Evolutionary conservation across 2,329 filamentous ascomycete species (phyloP).

Genomic region (Penicillium sp.): DNA sequence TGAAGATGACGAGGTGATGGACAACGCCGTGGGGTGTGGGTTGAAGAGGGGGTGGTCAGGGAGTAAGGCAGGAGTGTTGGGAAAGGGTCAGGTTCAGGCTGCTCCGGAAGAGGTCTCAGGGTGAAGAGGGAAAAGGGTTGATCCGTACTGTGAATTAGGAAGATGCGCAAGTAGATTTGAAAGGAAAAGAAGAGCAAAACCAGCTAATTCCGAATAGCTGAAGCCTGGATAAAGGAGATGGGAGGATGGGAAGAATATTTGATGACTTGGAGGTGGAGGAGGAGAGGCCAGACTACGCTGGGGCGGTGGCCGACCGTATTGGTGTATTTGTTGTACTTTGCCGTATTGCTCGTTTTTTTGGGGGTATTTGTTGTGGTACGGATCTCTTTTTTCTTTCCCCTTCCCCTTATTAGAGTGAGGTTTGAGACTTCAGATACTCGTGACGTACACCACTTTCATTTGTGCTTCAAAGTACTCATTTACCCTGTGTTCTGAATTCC

Average conservation of each 20-base stretch:
- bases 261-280: slow-evolving; percentile 24
- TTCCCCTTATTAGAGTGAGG: background rate
- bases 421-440: background rate
- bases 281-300: slow-evolving; percentile 23
- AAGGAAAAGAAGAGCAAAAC: slow-evolving; percentile 3
- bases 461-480: background rate
- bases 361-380: background rate
- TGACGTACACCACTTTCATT: background rate
- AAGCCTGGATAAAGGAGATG: slow-evolving; percentile 19
- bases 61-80: slow-evolving; percentile 14
- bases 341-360: background rate
- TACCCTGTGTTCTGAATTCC: background rate
- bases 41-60: slow-evolving; percentile 8
- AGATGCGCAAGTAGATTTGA: slow-evolving; percentile 24
- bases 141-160: slow-evolving; percentile 29
- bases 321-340: slow-evolving; percentile 5
- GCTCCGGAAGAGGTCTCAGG: slow-evolving; percentile 9
- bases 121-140: slow-evolving; percentile 29
- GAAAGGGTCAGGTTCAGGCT: slow-evolving; percentile 33
- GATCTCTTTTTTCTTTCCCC: background rate
- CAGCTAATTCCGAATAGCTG: slow-evolving; percentile 22
- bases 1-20: background rate
- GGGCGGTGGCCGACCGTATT: slow-evolving; percentile 19
- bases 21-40: slow-evolving; percentile 2
- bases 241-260: slow-evolving; percentile 24